Conservation (phyloP, 176 grass and related monocot species). For the Phragmites australis region DNA sequence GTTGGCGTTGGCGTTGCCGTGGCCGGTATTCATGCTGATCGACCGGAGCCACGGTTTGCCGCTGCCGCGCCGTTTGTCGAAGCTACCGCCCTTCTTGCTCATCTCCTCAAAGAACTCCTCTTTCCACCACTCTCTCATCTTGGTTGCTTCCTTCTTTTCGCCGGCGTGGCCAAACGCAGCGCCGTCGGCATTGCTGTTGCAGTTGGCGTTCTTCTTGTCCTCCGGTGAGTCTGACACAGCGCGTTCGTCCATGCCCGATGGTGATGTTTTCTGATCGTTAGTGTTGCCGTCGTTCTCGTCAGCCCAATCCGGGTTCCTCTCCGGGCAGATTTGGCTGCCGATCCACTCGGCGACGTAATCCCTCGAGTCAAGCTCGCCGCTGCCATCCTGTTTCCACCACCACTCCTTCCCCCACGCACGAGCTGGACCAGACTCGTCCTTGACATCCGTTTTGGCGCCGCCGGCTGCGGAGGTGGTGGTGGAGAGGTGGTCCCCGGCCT, state of each 20-base stretch:
- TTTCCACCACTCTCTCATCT: conserved; percentile 37
- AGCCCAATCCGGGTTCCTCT: conserved; percentile 30
- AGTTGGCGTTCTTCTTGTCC: conserved; percentile 3
- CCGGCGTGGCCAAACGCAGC: too few relatives aligned
- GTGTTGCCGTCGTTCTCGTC: neutral
- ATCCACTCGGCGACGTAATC: conserved; percentile 40
- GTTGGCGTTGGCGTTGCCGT: neutral
- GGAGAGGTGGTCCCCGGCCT: conserved; percentile 40
- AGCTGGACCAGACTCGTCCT: conserved; percentile 14
- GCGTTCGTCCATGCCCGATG: neutral
- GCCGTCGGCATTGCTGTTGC: neutral
- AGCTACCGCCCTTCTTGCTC: conserved; percentile 23
- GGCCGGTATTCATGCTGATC: conserved; percentile 26
- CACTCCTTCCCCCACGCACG: conserved; percentile 21
- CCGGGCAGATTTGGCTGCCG: conserved; percentile 33
- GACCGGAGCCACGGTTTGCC: conserved; percentile 26
- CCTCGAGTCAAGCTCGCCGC: conserved; percentile 31
- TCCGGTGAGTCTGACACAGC: conserved; percentile 3
- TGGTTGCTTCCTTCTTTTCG: neutral
- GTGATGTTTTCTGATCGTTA: neutral
- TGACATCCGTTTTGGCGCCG: neutral
- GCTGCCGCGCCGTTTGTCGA: conserved; percentile 14
- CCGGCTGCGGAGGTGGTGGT: neutral
- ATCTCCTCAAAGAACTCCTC: conserved; percentile 39
- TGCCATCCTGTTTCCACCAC: conserved; percentile 39